phyloP scores from a whole-genome alignment of 2,329 filamentous ascomycete species.

The Phaeomoniella chlamydospora region DNA sequence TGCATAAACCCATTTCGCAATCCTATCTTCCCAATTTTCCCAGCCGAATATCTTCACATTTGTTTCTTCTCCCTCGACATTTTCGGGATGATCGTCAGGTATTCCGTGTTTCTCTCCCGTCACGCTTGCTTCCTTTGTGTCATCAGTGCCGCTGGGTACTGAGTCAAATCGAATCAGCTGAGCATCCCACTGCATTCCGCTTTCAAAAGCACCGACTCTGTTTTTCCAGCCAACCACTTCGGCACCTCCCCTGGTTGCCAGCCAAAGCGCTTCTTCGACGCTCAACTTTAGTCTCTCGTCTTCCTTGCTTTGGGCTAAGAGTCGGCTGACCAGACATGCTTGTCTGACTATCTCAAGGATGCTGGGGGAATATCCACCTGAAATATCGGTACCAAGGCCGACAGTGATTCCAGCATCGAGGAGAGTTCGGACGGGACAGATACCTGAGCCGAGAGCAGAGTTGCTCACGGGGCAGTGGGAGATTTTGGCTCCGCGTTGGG shows the following conservation, averaged over 20 bases:
- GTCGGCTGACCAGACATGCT: constrained; percentile 63
- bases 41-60: constrained; percentile 83
- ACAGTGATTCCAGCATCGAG: constrained; percentile 62
- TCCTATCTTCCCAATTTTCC: constrained; percentile 72
- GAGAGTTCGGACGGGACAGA: constrained; percentile 59
- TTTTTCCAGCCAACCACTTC: constrained; percentile 59
- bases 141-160: no score
- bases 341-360: constrained; percentile 74
- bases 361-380: constrained; percentile 69
- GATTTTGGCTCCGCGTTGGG: constrained; percentile 49
- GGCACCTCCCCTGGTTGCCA: constrained; percentile 81
- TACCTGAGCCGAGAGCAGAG: constrained; percentile 64
- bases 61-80: constrained; percentile 24
- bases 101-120: no score
- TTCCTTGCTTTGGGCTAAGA: constrained; percentile 22
- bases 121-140: no score
- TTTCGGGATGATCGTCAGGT: neutral
- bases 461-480: constrained; percentile 84
- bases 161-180: constrained; percentile 55
- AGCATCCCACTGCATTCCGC: constrained; percentile 82
- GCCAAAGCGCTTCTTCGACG: constrained; percentile 75
- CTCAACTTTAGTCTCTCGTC: constrained; percentile 11
- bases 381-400: constrained; percentile 81
- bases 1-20: constrained; percentile 90
- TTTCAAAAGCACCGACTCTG: constrained; percentile 65